Conservation (phyloP, 495 filamentous ascomycete genomes). For the Tricharina praecox region DNA sequence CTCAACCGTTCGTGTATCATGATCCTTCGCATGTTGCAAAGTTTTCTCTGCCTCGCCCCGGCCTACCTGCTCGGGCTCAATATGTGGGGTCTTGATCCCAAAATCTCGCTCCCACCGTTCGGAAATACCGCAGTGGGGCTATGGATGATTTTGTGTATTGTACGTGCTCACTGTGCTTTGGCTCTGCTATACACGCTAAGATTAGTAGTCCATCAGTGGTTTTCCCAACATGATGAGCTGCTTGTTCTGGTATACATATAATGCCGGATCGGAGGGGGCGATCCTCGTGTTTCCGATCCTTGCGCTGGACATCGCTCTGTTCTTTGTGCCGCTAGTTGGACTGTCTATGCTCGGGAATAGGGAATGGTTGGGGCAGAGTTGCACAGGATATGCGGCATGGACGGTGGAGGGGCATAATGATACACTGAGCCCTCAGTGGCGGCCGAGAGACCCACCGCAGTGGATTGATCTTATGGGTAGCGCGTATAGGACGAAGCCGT, state of each 20-base stretch:
- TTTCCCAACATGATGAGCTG: not conserved
- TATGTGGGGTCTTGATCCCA: no score
- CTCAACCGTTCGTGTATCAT: no score
- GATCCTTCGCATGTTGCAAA: no score
- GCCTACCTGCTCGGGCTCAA: no score
- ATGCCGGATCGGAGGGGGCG: not conserved
- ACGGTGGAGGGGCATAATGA: not conserved
- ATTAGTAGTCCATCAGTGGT: no score
- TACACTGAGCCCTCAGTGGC: not conserved
- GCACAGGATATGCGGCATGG: not conserved
- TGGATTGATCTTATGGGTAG: not conserved
- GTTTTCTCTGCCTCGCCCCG: no score
- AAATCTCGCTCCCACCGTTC: no score
- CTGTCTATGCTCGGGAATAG: not conserved
- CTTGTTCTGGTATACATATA: not conserved
- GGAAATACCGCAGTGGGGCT: no score
- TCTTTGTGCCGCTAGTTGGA: not conserved
- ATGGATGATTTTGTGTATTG: no score
- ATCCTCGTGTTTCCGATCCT: not conserved
- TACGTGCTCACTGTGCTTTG: no score
- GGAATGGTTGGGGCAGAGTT: not conserved
- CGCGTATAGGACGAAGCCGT: not conserved
- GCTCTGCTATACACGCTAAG: no score
- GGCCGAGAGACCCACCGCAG: not conserved
- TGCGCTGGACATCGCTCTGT: not conserved